Evolutionary conservation across 169 alveolate species (phyloP), one percentile per base, ranked within the genome.

Genomic region (Cyclospora cayetanensis): DNA sequence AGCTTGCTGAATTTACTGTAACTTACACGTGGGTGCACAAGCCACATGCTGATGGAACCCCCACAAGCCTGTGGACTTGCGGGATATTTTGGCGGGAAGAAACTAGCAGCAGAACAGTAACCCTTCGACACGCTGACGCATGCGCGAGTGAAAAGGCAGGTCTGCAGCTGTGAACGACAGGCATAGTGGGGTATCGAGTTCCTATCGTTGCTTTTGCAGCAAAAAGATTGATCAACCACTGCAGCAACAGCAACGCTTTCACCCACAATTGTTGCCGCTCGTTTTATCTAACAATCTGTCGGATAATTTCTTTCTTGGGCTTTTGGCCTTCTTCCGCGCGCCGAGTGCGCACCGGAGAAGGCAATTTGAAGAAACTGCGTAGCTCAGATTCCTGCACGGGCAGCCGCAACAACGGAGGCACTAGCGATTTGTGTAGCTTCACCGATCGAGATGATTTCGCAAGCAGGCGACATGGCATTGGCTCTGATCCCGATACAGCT

Each of bases 381-480:
- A 70, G 25, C 29, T 70, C 83, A 3, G 35, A 2, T 55, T 70
- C 83, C 83, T 70, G 83, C 83, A 70, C 15, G 60, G 39, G 53
- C 42, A 60, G n/a, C 0, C 0, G 72, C 83, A 70, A 55, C 83
- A 70, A 55, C 83, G 34, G 52, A 27, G 20, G 83, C 83, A 35
- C 60, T 29, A 39, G 83, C 53, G 39, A 55, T 1, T 37, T 25
- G 35, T 37, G 83, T 55, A 70, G 1, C 25, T 3, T 20, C 77
- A 66, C n/a, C 77, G 35, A 34, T 29, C 7, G 15, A 11, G 41
- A 27, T 66, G 42, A 25, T 29, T 25, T 11, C 22, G 70, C 70
- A 55, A 25, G 70, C 70, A 11, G 70, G 35, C 22, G 70, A 55
- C 9, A 25, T 15, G 22, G 27, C 70, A 63, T 63, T n/a, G n/a